Evolutionary conservation across 2,329 filamentous ascomycete genomes (phyloP).

Genomic region (Colletotrichum sp.): DNA sequence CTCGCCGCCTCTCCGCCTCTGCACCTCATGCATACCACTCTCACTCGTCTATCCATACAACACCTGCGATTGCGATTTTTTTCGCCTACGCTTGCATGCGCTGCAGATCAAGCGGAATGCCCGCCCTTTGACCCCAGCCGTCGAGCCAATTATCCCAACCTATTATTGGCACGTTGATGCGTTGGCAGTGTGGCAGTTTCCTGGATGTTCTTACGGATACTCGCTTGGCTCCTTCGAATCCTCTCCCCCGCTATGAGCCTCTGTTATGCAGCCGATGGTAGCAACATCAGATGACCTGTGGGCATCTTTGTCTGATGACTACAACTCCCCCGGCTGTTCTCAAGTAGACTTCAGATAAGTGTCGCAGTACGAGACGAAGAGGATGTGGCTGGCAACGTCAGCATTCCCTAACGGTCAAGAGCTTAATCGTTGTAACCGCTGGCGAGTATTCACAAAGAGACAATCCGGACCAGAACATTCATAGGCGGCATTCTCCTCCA

Average conservation of each 20-base stretch:
- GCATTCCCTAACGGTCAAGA: background rate
- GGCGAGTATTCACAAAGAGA: background rate
- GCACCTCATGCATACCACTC: background rate
- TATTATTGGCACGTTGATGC: conserved; percentile 5
- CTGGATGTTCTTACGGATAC: background rate
- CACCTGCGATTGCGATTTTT: background rate
- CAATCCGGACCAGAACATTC: background rate
- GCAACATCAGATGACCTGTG: background rate
- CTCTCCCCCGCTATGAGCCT: background rate
- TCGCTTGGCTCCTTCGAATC: background rate
- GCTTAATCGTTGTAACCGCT: background rate
- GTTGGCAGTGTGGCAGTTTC: background rate
- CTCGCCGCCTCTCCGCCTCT: background rate
- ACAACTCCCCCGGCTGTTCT: background rate
- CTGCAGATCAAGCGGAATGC: conserved; percentile 13
- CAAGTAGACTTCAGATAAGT: background rate
- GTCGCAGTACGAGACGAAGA: background rate
- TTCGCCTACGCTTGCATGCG: conserved; percentile 1
- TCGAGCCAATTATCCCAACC: background rate
- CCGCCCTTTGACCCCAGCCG: conserved; percentile 3
- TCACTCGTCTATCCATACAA: conserved; percentile 1
- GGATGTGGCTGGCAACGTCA: background rate
- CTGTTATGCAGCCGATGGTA: background rate
- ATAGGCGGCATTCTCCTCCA: background rate
- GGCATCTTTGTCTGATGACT: background rate